Evolutionary conservation across 2,329 filamentous ascomycete species (phyloP).

Genomic region (Elsinoe australis): DNA sequence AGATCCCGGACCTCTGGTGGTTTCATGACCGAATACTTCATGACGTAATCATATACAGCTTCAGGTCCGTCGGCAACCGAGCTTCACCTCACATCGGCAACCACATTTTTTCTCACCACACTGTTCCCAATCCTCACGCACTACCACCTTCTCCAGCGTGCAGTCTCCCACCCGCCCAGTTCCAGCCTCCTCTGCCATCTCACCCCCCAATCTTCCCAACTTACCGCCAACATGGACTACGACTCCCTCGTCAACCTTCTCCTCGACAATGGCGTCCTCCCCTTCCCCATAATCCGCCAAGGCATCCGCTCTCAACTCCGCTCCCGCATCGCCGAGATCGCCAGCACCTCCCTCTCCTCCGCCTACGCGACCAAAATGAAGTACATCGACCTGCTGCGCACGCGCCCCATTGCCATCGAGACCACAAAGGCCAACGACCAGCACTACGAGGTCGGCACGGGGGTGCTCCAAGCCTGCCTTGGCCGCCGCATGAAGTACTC

Average conservation of each 20-base stretch:
- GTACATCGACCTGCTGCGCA: conserved; percentile 53
- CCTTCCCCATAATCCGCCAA: conserved; percentile 51
- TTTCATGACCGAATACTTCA: no score
- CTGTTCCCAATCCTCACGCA: background rate
- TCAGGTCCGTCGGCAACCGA: background rate
- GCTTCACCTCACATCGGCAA: background rate
- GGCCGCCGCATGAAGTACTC: conserved; percentile 67
- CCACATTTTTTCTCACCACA: background rate
- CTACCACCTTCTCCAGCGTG: no score
- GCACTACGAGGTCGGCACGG: conserved; percentile 65
- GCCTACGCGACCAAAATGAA: conserved; percentile 54
- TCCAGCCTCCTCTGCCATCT: background rate
- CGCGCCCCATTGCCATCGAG: conserved; percentile 59
- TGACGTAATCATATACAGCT: background rate
- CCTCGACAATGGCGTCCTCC: conserved; percentile 59
- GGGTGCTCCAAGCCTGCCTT: conserved; percentile 53
- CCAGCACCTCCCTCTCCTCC: conserved; percentile 45
- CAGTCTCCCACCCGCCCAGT: no score
- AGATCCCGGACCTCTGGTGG: no score
- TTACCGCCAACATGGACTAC: conserved; percentile 23
- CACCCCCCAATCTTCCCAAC: background rate
- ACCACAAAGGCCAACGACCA: conserved; percentile 59
- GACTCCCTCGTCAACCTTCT: conserved; percentile 45
- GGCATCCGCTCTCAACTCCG: conserved; percentile 60
- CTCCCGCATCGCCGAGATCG: conserved; percentile 52